Conservation (phyloP, 495 filamentous ascomycete species). For the Acidiella bohemica region DNA sequence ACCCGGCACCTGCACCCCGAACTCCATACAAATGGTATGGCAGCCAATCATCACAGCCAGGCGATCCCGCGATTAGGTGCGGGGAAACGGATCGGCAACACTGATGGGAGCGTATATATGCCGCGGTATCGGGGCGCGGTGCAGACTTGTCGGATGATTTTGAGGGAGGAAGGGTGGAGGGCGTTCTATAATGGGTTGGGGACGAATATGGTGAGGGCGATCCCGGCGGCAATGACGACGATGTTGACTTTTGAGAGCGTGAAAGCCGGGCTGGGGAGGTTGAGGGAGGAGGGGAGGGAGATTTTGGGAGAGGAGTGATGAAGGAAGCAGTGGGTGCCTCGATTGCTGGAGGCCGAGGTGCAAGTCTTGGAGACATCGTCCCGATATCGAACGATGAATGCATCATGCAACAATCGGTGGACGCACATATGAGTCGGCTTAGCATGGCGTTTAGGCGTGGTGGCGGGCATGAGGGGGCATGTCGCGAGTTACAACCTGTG, state of each 20-base stretch:
- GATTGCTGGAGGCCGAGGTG: background rate
- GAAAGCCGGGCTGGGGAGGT: conserved; percentile 42
- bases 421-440: background rate
- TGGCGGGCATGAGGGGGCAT: too few species aligned
- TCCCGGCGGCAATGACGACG: conserved; percentile 90
- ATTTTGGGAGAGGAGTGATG: conserved; percentile 5
- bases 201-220: conserved; percentile 89
- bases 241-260: conserved; percentile 93
- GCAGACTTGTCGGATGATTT: conserved; percentile 70
- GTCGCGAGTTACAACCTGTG: too few species aligned
- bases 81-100: conserved; percentile 41
- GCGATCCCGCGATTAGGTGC: conserved; percentile 53
- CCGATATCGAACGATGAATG: background rate
- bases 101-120: conserved; percentile 42
- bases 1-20: conserved; percentile 35
- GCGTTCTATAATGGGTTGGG: conserved; percentile 98
- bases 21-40: conserved; percentile 1
- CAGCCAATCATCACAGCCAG: conserved; percentile 36
- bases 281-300: conserved; percentile 37
- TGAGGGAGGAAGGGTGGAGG: conserved; percentile 85
- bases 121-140: conserved; percentile 71
- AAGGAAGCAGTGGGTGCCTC: background rate
- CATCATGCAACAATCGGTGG: background rate
- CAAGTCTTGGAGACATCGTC: background rate
- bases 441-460: background rate